Evolutionary conservation across 1,284 basidiomycete species (phyloP).

Genomic region (Apiotrichum veenhuisii): DNA sequence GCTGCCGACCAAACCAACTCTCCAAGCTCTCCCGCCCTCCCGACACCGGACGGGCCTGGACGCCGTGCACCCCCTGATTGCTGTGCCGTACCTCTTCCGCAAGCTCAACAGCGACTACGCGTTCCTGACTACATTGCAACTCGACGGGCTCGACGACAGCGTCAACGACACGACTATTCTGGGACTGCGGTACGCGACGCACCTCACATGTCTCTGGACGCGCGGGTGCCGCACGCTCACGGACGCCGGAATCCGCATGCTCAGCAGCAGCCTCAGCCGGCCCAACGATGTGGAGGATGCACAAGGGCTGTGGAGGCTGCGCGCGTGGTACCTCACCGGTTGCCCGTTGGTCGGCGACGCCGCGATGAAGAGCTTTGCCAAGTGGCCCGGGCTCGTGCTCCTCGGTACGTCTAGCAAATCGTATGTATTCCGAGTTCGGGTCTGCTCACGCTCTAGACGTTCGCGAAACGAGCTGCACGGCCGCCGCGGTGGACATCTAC

Average conservation of each 20-base stretch:
- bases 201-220: constrained; percentile 38
- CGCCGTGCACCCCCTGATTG: constrained; percentile 28
- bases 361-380: constrained; percentile 29
- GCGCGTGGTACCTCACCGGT: constrained; percentile 28
- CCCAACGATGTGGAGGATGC: constrained; percentile 9
- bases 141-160: constrained; percentile 23
- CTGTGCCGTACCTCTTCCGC: constrained; percentile 28
- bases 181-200: constrained; percentile 29
- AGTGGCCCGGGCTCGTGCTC: constrained; percentile 37
- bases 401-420: constrained; percentile 28
- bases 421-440: neutral
- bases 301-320: constrained; percentile 27
- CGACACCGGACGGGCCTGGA: constrained; percentile 5
- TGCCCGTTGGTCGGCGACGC: constrained; percentile 28
- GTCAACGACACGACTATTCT: constrained; percentile 31
- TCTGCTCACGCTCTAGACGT: constrained; percentile 24
- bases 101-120: constrained; percentile 2
- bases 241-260: constrained; percentile 32
- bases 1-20: constrained; percentile 17
- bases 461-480: constrained; percentile 38
- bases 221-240: constrained; percentile 24
- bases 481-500: constrained; percentile 24
- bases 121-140: constrained; percentile 36
- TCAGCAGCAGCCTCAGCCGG: constrained; percentile 24
- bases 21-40: constrained; percentile 22